Evolutionary conservation across 805 yeast genomes (phyloP), one percentile per base, ranked within the genome.

Genomic region (Ogataea philodendri): DNA sequence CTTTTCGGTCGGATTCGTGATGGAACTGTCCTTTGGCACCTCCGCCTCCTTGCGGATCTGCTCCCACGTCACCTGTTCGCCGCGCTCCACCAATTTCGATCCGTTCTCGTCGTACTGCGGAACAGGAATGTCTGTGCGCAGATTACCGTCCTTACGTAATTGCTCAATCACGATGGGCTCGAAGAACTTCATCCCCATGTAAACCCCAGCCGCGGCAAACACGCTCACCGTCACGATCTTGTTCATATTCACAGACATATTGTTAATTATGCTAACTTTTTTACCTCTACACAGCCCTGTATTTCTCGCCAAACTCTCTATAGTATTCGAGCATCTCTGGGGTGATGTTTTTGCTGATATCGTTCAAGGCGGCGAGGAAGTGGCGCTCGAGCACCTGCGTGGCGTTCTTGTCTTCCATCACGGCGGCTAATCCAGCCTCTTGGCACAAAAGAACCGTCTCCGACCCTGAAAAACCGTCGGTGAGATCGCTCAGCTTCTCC

Each of bases 391-490:
- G 58, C 0, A 89, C 94, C 5, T 49, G 46, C 1, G 53, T 52
- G 7, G 84, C 71, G 4, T 76, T 63, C 5, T 72, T 59, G 44
- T 84, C 63, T 48, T 86, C 96, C 81, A 86, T 87, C 39, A 93
- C 79, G 0, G 97, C 96, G n/a, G 84, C 76, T 9, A 93, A 63
- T 2, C 98, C 98, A 0, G 97, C 96, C 59, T 90, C 97, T 58
- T 89, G 97, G 51, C 96, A 86, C 14, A 90, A 59, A 14, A 88
- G 69, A 0, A 89, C 95, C 23, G 93, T 85, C 59, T 93, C 98
- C 0, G 97, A 96, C 22, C 99, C 99, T 0, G 97, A 88, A 53
- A 95, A 88, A 1, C 98, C 97, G 0, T 83, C 90, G 0, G 96
- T 84, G 5, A 63, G 51, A 2, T 49, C 59, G 0, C 95, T 88